Percentiles rank a stretch among this genome's conserved stretches.
Conservation (phyloP, 345 rosid genomes). For the Microthlaspi erraticum region DNA sequence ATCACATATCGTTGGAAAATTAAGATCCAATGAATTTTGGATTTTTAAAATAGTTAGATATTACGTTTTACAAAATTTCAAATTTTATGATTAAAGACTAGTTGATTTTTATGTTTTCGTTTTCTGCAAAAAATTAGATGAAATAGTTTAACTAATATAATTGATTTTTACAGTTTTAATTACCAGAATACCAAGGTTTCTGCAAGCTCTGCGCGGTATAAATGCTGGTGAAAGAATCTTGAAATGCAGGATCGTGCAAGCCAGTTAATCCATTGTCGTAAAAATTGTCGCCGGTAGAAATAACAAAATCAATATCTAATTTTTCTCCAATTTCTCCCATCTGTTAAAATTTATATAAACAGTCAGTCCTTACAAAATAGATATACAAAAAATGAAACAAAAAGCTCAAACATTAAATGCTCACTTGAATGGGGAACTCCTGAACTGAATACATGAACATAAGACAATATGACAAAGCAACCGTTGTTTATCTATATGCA, state of each 20-base stretch:
- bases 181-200: conserved; percentile 57
- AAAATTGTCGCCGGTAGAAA: conserved; percentile 59
- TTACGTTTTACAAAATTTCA: background rate
- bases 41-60: no score
- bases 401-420: background rate
- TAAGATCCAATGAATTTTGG: background rate
- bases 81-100: background rate
- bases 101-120: no score
- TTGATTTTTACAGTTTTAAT: background rate
- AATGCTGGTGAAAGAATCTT: conserved; percentile 48
- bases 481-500: no score
- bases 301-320: conserved; percentile 50
- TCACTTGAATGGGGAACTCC: background rate
- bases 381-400: background rate
- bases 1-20: background rate
- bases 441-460: background rate
- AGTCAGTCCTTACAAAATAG: background rate
- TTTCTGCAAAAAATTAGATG: no score
- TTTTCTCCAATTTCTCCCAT: conserved; percentile 54
- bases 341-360: conserved; percentile 27
- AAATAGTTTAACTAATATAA: background rate
- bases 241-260: conserved; percentile 45
- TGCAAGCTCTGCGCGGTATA: conserved; percentile 50
- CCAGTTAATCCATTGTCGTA: conserved; percentile 52
- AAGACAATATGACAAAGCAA: background rate